phyloP scores from a whole-genome alignment of 306 rosid genomes.

The Citrullus colocynthis region DNA sequence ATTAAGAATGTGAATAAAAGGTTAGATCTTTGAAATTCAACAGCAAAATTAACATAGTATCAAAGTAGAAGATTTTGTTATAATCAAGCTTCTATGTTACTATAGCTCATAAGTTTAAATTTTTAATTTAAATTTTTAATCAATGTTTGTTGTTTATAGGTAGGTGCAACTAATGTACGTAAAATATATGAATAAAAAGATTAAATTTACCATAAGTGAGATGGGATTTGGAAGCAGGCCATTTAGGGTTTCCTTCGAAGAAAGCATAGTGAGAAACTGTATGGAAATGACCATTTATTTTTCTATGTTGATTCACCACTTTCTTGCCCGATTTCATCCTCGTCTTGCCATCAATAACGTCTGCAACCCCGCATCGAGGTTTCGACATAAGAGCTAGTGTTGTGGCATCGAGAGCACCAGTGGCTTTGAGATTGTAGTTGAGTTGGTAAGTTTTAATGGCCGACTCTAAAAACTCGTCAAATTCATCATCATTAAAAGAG shows the following conservation, averaged over 20 bases:
- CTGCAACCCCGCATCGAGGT: conserved; percentile 15
- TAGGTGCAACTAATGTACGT: too few relatives aligned
- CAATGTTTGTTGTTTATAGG: too few relatives aligned
- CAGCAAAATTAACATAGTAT: too few relatives aligned
- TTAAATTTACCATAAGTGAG: neutral
- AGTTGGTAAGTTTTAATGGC: conserved; percentile 21
- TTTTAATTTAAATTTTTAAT: too few relatives aligned
- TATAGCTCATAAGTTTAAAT: too few relatives aligned
- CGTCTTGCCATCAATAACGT: neutral
- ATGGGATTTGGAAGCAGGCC: neutral
- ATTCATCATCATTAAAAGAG: neutral
- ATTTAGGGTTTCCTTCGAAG: conserved; percentile 3
- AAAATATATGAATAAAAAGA: too few relatives aligned
- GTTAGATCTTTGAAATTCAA: too few relatives aligned
- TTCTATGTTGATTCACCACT: neutral
- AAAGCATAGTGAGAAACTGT: conserved; percentile 5
- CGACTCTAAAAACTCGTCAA: conserved; percentile 10
- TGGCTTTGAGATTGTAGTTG: conserved; percentile 11
- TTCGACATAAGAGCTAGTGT: conserved; percentile 11
- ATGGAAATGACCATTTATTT: neutral
- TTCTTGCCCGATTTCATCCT: neutral
- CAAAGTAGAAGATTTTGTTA: too few relatives aligned
- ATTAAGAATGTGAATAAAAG: neutral
- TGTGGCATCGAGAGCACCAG: conserved; percentile 10
- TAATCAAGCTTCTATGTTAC: neutral